These are phyloP conservation scores for Tolypocladium inflatum DNA, from an alignment of 2,329 filamentous ascomycete genomes.

Conservation along the genomic window DNA sequence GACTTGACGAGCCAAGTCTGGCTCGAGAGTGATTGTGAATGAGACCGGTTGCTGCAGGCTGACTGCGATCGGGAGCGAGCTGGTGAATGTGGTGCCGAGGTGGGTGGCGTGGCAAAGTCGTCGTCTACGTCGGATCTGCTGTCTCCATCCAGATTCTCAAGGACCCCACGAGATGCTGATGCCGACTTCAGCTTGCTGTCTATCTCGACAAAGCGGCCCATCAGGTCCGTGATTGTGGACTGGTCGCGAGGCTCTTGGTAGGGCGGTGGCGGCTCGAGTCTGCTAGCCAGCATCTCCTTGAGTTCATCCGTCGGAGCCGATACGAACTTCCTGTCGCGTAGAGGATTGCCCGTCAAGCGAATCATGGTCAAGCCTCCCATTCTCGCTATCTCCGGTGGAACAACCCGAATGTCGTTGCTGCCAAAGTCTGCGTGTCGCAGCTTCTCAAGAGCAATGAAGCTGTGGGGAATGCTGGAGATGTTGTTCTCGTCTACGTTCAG, in stretches of 20 bases:
- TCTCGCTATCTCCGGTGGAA: slow-evolving; percentile 67
- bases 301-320: slow-evolving; percentile 72
- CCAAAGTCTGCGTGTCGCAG: slow-evolving; percentile 75
- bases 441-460: slow-evolving; percentile 58
- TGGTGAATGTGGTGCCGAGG: slow-evolving; percentile 41
- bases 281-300: slow-evolving; percentile 60
- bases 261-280: slow-evolving; percentile 49
- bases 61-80: slow-evolving; percentile 39
- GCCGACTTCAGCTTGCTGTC: slow-evolving; percentile 5
- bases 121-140: slow-evolving; percentile 40
- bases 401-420: slow-evolving; percentile 67
- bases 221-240: slow-evolving; percentile 9
- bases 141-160: slow-evolving; percentile 29
- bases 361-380: slow-evolving; percentile 74
- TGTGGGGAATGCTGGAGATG: slow-evolving; percentile 64
- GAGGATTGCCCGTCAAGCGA: slow-evolving; percentile 76
- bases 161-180: background rate
- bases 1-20: slow-evolving; percentile 44
- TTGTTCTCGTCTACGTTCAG: slow-evolving; percentile 76
- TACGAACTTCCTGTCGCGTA: slow-evolving; percentile 79
- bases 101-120: slow-evolving; percentile 49
- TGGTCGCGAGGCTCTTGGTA: slow-evolving; percentile 22
- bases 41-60: slow-evolving; percentile 30
- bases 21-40: slow-evolving; percentile 31
- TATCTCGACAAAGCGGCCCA: slow-evolving; percentile 22